phyloP scores from a whole-genome alignment of 2,329 filamentous ascomycete genomes.

The Penicillium sp. region DNA sequence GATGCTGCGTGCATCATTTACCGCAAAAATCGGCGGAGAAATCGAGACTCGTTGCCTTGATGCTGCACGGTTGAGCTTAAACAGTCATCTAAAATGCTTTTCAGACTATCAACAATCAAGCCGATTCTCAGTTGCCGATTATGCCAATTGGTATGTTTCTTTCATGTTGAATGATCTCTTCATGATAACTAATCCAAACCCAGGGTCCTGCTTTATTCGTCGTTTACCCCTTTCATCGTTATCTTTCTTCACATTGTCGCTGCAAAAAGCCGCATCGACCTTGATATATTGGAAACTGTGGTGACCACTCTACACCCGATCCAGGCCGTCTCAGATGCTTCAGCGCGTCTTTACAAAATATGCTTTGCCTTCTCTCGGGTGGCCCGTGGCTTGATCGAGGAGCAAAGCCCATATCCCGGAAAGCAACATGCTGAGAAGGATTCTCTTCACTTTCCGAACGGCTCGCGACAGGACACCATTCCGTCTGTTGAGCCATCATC shows the following conservation, averaged over 20 bases:
- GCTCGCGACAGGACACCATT: background rate
- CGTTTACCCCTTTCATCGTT: slow-evolving; percentile 32
- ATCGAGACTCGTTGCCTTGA: slow-evolving; percentile 23
- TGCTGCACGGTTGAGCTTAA: slow-evolving; percentile 21
- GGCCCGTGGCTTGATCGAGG: slow-evolving; percentile 16
- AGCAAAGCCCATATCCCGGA: slow-evolving; percentile 8
- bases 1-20: slow-evolving; percentile 18
- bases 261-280: slow-evolving; percentile 19
- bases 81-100: slow-evolving; percentile 23
- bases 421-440: slow-evolving; percentile 17
- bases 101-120: slow-evolving; percentile 11
- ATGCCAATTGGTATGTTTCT: slow-evolving; percentile 26
- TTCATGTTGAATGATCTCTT: background rate
- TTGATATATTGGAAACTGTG: slow-evolving; percentile 25
- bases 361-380: slow-evolving; percentile 19
- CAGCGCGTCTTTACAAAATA: slow-evolving; percentile 17
- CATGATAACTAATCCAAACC: background rate
- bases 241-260: slow-evolving; percentile 27
- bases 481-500: background rate
- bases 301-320: slow-evolving; percentile 14
- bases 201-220: slow-evolving; percentile 29
- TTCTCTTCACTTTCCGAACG: slow-evolving; percentile 9
- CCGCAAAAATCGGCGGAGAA: slow-evolving; percentile 3
- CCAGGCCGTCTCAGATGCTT: slow-evolving; percentile 14
- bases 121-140: slow-evolving; percentile 19